Base-by-base conservation (phyloP, 2,329 filamentous ascomycete genomes). In the Hymenoscyphus fructigenus region DNA sequence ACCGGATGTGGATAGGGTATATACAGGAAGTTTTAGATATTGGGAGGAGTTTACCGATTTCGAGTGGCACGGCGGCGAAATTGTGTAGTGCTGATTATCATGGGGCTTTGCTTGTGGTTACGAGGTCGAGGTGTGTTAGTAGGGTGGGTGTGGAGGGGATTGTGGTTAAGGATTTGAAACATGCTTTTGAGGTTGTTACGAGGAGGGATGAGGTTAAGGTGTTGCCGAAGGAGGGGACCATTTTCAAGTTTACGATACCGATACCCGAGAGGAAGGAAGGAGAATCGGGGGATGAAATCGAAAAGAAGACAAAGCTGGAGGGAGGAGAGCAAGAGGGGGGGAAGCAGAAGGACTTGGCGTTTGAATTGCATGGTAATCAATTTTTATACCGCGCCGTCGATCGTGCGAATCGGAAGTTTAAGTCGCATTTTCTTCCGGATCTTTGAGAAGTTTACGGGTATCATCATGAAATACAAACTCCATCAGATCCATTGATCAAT, bases 351-450 rank as follows among this genome's bases (percentile, higher is more conserved):
- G 79, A 80, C 20, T 82, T 97, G 73, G 83, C 88, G 0, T 95
- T 97, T 72, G 94, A 98, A 76, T 81, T 98, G 1, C 85, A 94
- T 68, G 95, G 95, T 2, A 90, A 92, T 71, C 92, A 96, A 75
- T 93, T 98, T 74, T 87, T 92, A 82, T 87, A 89, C 69, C 84
- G 93, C 12, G 88, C 94, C 2, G 88, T 90, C 17, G 94, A 98
- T 75, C 83, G 95, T 26, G 92, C 93, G 59, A 96, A 91, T 72
- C 92, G 88, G 79, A 98, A 97, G 79, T 96, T 96, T 79, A 97
- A 95, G 79, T 83, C 86, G 75, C 93, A 94, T 75, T 92, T 91
- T 73, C 81, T 93, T 68, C 84, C 88, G 59, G 88, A 91, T 69
- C 77, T 96, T 15, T 96, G 81, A 90, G 59, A 29, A 20, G 44